phyloP scores from a whole-genome alignment of 805 yeast species.

The Brettanomyces nanus region DNA sequence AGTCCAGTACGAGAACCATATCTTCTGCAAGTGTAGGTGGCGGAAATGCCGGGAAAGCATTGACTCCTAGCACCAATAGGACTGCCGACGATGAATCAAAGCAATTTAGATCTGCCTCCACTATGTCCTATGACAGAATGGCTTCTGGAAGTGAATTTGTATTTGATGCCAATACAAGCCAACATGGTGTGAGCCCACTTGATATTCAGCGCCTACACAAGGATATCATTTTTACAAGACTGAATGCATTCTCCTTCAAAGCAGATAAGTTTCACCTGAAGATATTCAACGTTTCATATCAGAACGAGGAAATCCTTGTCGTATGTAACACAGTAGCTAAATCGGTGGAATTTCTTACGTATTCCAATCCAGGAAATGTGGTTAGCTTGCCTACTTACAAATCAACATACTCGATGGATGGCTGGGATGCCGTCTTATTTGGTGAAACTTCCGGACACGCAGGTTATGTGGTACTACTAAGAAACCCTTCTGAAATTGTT shows the following conservation, averaged over 20 bases:
- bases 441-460: slow-evolving; percentile 24
- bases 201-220: slow-evolving; percentile 39
- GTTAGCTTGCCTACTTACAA: slow-evolving; percentile 19
- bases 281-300: slow-evolving; percentile 32
- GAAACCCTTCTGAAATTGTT: slow-evolving; percentile 27
- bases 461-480: slow-evolving; percentile 39
- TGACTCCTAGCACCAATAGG: slow-evolving; percentile 36
- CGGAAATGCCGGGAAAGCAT: slow-evolving; percentile 5
- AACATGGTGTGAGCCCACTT: slow-evolving; percentile 7
- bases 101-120: slow-evolving; percentile 30
- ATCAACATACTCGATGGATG: slow-evolving; percentile 16
- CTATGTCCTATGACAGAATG: slow-evolving; percentile 37
- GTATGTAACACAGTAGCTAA: slow-evolving; percentile 36
- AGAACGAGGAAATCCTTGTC: slow-evolving; percentile 55
- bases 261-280: slow-evolving; percentile 26
- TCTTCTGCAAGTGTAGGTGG: slow-evolving; percentile 16
- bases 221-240: slow-evolving; percentile 62
- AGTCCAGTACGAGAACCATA: slow-evolving; percentile 18
- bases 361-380: slow-evolving; percentile 28
- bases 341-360: slow-evolving; percentile 44
- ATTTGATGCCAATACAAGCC: slow-evolving; percentile 20
- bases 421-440: slow-evolving; percentile 33
- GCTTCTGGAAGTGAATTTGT: slow-evolving; percentile 30
- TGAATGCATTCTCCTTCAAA: slow-evolving; percentile 35
- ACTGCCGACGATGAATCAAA: slow-evolving; percentile 30